Percentiles rank a stretch among this genome's conserved stretches.
Evolutionary conservation across 2,329 filamentous ascomycete species (phyloP).

Genomic region (Aureobasidium zeae): DNA sequence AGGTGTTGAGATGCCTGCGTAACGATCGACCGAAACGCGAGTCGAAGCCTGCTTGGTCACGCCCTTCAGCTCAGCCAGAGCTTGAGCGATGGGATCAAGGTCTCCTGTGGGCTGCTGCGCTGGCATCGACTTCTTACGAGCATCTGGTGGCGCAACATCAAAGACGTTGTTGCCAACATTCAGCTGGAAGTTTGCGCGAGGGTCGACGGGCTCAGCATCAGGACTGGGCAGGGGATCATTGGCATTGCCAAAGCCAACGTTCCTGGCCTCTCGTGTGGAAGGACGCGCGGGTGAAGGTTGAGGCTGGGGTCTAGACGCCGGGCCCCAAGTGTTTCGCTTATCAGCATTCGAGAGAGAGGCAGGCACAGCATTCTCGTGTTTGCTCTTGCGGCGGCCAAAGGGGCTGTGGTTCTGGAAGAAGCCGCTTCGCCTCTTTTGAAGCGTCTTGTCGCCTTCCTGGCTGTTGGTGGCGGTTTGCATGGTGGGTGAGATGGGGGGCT

Average conservation of each 20-base stretch:
- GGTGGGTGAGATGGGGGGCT: conserved; percentile 66
- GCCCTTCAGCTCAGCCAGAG: conserved; percentile 84
- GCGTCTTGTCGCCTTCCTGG: conserved; percentile 50
- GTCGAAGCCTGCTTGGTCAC: conserved; percentile 70
- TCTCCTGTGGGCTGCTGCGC: conserved; percentile 46
- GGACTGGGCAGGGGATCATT: conserved; percentile 38
- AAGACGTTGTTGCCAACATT: conserved; percentile 97
- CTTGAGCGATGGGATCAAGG: conserved; percentile 80
- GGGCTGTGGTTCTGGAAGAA: conserved; percentile 92
- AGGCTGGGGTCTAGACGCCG: conserved; percentile 15
- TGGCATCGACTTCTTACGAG: conserved; percentile 31
- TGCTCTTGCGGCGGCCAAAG: conserved; percentile 78
- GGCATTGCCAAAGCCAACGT: conserved; percentile 22
- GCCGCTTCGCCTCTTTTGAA: conserved; percentile 63
- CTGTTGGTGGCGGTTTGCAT: conserved; percentile 45
- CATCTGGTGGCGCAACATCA: conserved; percentile 71
- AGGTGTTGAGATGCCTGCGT: conserved; percentile 86
- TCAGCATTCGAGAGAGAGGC: conserved; percentile 29
- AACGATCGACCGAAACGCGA: conserved; percentile 90
- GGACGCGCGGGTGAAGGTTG: conserved; percentile 14
- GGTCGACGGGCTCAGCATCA: conserved; percentile 82
- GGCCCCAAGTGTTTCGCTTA: conserved; percentile 46
- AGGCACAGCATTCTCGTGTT: conserved; percentile 58
- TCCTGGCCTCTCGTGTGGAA: conserved; percentile 20
- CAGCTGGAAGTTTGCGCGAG: conserved; percentile 81